These are phyloP conservation scores for Solanum rostratum DNA, from an alignment of 257 asterid species.

Conservation along the genomic window DNA sequence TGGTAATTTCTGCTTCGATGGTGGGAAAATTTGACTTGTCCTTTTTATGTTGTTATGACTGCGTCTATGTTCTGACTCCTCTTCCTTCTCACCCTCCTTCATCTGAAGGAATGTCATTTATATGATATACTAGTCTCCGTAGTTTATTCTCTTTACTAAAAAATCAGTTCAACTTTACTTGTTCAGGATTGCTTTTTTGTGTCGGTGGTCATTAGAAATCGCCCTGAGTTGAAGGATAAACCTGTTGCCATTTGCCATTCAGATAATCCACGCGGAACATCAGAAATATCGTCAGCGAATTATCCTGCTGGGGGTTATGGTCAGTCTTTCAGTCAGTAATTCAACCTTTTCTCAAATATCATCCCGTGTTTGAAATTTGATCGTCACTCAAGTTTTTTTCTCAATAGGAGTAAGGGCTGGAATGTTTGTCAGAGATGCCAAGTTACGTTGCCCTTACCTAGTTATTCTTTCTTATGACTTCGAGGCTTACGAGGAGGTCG, in stretches of 20 bases:
- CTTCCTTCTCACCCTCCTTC: not conserved
- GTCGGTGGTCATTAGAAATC: conserved; percentile 69
- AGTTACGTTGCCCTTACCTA: conserved; percentile 81
- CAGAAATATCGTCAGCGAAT: conserved; percentile 96
- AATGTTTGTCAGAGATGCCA: conserved; percentile 92
- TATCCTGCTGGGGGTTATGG: conserved; percentile 91
- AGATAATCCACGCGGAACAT: conserved; percentile 80
- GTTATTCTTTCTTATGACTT: conserved; percentile 82
- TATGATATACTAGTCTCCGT: not conserved
- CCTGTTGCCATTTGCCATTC: conserved; percentile 98
- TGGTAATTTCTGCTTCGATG: conserved; percentile 33
- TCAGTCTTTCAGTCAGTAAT: conserved; percentile 18
- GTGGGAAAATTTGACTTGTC: not conserved
- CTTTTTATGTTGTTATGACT: not conserved
- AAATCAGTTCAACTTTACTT: not conserved
- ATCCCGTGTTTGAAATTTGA: not conserved
- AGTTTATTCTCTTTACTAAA: not conserved
- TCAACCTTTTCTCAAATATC: not conserved
- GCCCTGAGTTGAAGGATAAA: conserved; percentile 54
- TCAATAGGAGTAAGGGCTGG: conserved; percentile 88
- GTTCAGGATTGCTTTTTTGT: conserved; percentile 92
- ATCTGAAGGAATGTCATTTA: not conserved
- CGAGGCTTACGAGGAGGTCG: conserved; percentile 91
- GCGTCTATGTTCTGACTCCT: not conserved
- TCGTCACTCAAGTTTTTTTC: not conserved